Evolutionary conservation across 192 early-diverging fungal species (phyloP), one percentile per base, ranked within the genome.

Genomic region (Backusella tuberculispora): DNA sequence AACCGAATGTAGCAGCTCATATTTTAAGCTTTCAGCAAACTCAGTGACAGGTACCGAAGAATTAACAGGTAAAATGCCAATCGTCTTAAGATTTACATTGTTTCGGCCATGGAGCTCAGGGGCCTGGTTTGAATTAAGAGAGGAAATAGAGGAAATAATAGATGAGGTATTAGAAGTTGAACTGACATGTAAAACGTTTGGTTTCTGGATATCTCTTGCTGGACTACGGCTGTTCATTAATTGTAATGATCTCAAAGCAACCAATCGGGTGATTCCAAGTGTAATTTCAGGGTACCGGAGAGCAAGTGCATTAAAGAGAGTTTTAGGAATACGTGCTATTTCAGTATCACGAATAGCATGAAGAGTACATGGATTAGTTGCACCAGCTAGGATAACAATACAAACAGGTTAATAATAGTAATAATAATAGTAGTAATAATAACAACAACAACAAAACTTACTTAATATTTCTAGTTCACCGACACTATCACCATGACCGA

Each of bases 291-390:
- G 97, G 71, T 97, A 91, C 19, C 91, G 85, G 47, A 90, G 79
- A 29, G 97, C 93, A 53, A 99, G 88, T 17, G 96, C 92, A 74
- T 95, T 92, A 80, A 99, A 98, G 50, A 99, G 85, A 0, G 96
- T 95, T 63, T 94, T 95, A 6, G 98, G 98, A 84, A 99, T 93
- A 13, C 97, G 89, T 21, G 96, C 96, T 26, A 99, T 87, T 83
- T 99, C 97, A 0, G 95, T 92, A 78, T 99, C 98, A 48, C 98
- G 92, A 74, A 99, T 99, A 2, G 98, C 98, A 74, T 99, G 97
- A 29, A 99, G 84, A 6, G 96, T 99, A 21, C 91, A 92, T 19
- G 88, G 88, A 53, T 93, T 90, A 3, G 89, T 87, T 13, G 86
- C 82, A 37, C 83, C 87, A 76, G 88, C 84, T 85, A 72, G 12